Evolutionary conservation across 345 rosid species (phyloP), one percentile per base, ranked within the genome.

Genomic region (Pistacia integerrima): DNA sequence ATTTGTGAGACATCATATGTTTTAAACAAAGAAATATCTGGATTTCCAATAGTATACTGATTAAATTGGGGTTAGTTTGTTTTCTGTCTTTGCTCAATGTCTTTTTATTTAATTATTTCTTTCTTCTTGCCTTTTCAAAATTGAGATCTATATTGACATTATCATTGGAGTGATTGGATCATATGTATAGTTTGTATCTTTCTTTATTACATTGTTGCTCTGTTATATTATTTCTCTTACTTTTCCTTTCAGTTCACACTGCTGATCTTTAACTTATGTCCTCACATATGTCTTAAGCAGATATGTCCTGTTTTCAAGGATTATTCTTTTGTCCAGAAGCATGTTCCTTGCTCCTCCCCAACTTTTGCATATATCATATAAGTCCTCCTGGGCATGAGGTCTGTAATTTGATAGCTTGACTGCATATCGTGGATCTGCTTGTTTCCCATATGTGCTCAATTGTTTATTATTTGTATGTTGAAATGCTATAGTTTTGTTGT

Each of bases 351-450:
- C 85, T 97, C 59, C 95, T 94, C 35, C 94, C 92, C 89, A 97
- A 92, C 87, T 97, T 97, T 75, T 94, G 99, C 84, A 86, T 92
- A 81, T 97, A 94, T 84, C 99, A 97, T 79, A 91, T 97, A 73
- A 90, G 91, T 83, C 98, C 99, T 74, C 94, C 97, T 30, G 98
- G 97, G 75, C 98, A 97, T 64, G 97, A 97, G 98, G 98, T 92
- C 83, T 78, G 97, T 90, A 75, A 82, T 79, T 82, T 55, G 65
- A 78, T 33, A 60, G 61, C 80, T 77, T 61, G 68, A 67, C 54
- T 38, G 10, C 25, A 38, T 52, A 5, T 59, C 52, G 41, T 63
- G 30, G 11, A 67, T 61, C 4, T 57, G 64, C 30, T 44, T 64
- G 22, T 67, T 49, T 46, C 44, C 8, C 30, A n/a, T 56, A 44